phyloP scores from a whole-genome alignment of 345 rosid genomes.

The Kandelia obovata region DNA sequence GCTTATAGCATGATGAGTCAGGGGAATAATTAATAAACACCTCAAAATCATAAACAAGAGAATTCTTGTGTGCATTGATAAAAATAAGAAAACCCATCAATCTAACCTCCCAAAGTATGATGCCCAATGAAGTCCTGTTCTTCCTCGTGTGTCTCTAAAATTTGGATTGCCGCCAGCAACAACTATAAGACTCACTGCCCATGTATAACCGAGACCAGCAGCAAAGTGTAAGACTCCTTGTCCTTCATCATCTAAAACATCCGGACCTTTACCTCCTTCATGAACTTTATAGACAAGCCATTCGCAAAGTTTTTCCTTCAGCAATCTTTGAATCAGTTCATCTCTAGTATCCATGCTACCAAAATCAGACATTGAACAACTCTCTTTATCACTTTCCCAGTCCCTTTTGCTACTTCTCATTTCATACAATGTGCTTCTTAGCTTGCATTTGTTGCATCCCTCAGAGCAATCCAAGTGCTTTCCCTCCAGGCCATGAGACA shows the following conservation, averaged over 20 bases:
- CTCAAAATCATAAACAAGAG: neutral
- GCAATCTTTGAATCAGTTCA: constrained; percentile 39
- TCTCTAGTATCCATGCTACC: constrained; percentile 24
- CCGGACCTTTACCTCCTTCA: constrained; percentile 50
- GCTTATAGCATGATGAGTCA: too few species aligned
- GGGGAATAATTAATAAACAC: neutral
- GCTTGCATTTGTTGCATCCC: constrained; percentile 41
- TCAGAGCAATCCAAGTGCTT: constrained; percentile 35
- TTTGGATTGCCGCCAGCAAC: constrained; percentile 52
- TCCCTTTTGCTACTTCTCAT: constrained; percentile 18
- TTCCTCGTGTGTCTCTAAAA: constrained; percentile 55
- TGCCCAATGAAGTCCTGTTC: constrained; percentile 71
- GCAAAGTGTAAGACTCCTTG: constrained; percentile 61
- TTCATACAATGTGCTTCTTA: constrained; percentile 31
- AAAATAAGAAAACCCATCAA: neutral
- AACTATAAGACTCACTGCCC: constrained; percentile 52
- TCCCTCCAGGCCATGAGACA: constrained; percentile 22
- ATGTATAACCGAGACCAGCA: constrained; percentile 60
- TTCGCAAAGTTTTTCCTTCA: constrained; percentile 43
- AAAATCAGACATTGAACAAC: constrained; percentile 12
- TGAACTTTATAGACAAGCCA: constrained; percentile 53
- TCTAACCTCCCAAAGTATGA: constrained; percentile 61
- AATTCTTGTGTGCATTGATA: neutral
- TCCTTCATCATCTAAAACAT: constrained; percentile 46
- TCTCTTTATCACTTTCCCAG: constrained; percentile 11